Percentiles rank a stretch among this genome's conserved stretches.
phyloP scores from a whole-genome alignment of 2,329 filamentous ascomycete species.

The Tolypocladium tundrense region DNA sequence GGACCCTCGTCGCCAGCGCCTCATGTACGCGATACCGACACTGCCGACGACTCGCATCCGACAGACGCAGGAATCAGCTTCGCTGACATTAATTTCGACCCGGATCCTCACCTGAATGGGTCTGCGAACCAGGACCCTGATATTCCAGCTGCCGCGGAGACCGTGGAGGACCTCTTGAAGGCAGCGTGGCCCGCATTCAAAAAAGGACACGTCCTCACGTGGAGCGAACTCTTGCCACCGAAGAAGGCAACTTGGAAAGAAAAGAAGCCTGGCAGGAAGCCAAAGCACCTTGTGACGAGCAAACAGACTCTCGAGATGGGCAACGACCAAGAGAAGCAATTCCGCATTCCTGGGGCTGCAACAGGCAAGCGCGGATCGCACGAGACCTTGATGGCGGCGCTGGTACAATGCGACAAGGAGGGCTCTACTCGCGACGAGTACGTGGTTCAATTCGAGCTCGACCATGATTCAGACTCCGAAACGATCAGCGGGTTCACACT shows the following conservation, averaged over 20 bases:
- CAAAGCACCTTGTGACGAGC: slow-evolving; percentile 72
- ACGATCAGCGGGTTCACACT: slow-evolving; percentile 65
- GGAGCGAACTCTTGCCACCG: slow-evolving; percentile 72
- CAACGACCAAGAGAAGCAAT: slow-evolving; percentile 75
- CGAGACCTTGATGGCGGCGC: slow-evolving; percentile 36
- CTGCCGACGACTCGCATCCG: slow-evolving; percentile 21
- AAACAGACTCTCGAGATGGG: slow-evolving; percentile 84
- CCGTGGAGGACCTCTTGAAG: slow-evolving; percentile 64
- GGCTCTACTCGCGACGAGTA: slow-evolving; percentile 23
- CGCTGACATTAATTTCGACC: slow-evolving; percentile 36
- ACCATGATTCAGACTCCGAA: slow-evolving; percentile 48
- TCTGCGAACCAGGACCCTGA: slow-evolving; percentile 48
- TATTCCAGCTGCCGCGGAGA: slow-evolving; percentile 61
- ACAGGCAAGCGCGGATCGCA: slow-evolving; percentile 47
- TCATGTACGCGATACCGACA: slow-evolving; percentile 29
- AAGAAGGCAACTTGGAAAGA: slow-evolving; percentile 69
- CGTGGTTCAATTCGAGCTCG: slow-evolving; percentile 32
- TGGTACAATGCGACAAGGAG: slow-evolving; percentile 34
- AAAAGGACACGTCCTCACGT: slow-evolving; percentile 62
- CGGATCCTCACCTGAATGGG: slow-evolving; percentile 31
- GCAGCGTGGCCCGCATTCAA: slow-evolving; percentile 76
- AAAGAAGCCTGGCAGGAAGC: slow-evolving; percentile 68
- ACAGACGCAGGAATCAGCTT: slow-evolving; percentile 23
- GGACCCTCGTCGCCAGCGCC: slow-evolving; percentile 34
- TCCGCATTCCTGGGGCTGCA: slow-evolving; percentile 60